Percentiles rank a stretch among this genome's conserved stretches.
phyloP scores from a whole-genome alignment of 2,329 filamentous ascomycete species.

The Tolypocladium tundrense region DNA sequence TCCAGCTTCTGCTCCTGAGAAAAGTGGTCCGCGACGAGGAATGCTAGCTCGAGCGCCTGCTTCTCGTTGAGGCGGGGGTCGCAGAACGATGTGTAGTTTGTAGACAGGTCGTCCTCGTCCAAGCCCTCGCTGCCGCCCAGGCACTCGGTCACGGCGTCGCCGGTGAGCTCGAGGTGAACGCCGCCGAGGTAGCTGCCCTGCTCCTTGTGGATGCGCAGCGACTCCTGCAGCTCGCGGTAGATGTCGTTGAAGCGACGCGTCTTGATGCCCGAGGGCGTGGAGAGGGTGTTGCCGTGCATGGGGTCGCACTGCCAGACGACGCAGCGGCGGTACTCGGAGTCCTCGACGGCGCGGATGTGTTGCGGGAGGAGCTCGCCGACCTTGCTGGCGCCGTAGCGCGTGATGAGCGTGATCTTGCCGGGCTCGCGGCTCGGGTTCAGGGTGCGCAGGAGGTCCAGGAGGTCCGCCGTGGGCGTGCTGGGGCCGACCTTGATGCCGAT shows the following conservation, averaged over 20 bases:
- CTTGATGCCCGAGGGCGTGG: slow-evolving; percentile 71
- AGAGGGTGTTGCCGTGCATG: slow-evolving; percentile 80
- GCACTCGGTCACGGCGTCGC: slow-evolving; percentile 93
- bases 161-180: slow-evolving; percentile 89
- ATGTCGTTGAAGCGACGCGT: slow-evolving; percentile 88
- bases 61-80: slow-evolving; percentile 95
- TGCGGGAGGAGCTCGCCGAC: slow-evolving; percentile 66
- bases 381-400: slow-evolving; percentile 76
- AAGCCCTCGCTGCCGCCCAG: slow-evolving; percentile 81
- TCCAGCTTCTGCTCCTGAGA: slow-evolving; percentile 23
- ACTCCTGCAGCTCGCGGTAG: slow-evolving; percentile 74
- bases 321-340: slow-evolving; percentile 52
- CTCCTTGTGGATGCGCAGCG: slow-evolving; percentile 73
- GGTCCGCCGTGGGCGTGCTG: slow-evolving; percentile 64
- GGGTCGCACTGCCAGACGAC: slow-evolving; percentile 98
- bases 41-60: slow-evolving; percentile 89
- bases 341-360: slow-evolving; percentile 83
- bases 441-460: slow-evolving; percentile 68
- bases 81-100: slow-evolving; percentile 93
- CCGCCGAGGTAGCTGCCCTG: slow-evolving; percentile 82
- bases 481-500: slow-evolving; percentile 96
- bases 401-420: slow-evolving; percentile 94
- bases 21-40: slow-evolving; percentile 79
- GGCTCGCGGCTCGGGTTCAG: slow-evolving; percentile 76
- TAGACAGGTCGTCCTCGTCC: slow-evolving; percentile 75